phyloP scores from a whole-genome alignment of 768 basidiomycete species.

The Boletales sp. region DNA sequence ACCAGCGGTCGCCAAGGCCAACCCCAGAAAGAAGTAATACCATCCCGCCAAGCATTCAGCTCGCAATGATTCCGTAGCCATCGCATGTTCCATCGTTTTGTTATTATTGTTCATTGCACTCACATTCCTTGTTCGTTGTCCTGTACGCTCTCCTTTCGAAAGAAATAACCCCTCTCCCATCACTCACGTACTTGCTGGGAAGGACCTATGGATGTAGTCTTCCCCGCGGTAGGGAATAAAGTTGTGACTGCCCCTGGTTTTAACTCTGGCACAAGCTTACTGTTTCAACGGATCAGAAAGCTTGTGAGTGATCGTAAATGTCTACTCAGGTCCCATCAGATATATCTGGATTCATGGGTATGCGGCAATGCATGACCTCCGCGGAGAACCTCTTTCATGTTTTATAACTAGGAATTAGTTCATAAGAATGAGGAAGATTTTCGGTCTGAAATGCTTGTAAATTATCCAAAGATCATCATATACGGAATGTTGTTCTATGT shows the following conservation, averaged over 20 bases:
- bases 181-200: slow-evolving; percentile 7
- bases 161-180: slow-evolving; percentile 2
- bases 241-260: slow-evolving; percentile 8
- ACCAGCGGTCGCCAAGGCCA: slow-evolving; percentile 36
- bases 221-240: slow-evolving; percentile 6
- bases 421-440: too few relatives aligned
- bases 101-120: slow-evolving; percentile 19
- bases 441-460: too few relatives aligned
- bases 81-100: slow-evolving; percentile 20
- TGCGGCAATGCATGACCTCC: too few relatives aligned
- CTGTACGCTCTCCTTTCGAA: slow-evolving; percentile 9
- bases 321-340: too few relatives aligned
- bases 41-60: slow-evolving; percentile 4
- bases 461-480: too few relatives aligned
- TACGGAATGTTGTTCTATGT: too few relatives aligned
- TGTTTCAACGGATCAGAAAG: neutral
- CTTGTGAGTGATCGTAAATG: too few relatives aligned
- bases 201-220: slow-evolving; percentile 3
- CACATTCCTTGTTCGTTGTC: slow-evolving; percentile 10
- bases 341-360: too few relatives aligned
- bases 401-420: too few relatives aligned
- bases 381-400: too few relatives aligned
- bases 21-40: slow-evolving; percentile 40
- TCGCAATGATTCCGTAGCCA: slow-evolving; percentile 9
- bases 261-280: slow-evolving; percentile 6